Base-by-base conservation (phyloP, 1,284 basidiomycete genomes). In the Ceratobasidium theobromae region DNA sequence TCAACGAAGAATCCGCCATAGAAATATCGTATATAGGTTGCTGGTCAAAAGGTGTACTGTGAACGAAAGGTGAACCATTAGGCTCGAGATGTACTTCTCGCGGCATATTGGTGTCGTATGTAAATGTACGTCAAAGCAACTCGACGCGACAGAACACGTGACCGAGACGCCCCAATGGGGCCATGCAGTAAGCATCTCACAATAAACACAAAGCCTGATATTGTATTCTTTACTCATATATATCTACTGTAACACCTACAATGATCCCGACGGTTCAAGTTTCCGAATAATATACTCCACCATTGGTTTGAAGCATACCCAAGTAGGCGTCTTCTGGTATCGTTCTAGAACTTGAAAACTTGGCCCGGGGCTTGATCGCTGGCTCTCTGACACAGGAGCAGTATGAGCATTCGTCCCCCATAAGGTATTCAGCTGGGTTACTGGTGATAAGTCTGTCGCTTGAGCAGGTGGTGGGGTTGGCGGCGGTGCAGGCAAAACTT, bases 321-420 rank as follows among this genome's bases (percentile, higher is more conserved):
- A 83, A 1, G 87, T 87, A 8, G 84, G 76, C 38, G 89, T 92
- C 71, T 75, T 75, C 72, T 77, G 70, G 73, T 92, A 92, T 67
- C 78, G 76, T 57, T 76, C 73, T 60, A 87, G 74, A 69, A 90
- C 76, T 25, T 72, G 74, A 71, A 85, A 85, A 23, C 52, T 28
- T 11, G 60, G 54, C 27, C 60, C 64, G 16, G 69, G 69, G 58
- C 67, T 58, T 16, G 71, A 67, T 40, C 64, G 69, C 40, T 38
- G 62, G 48, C 71, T 69, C 33, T 72, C 72, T 40, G 67, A 72
- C 53, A 48, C 64, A 66, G 58, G 70, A 45, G 38, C 16, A 4
- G 27, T 41, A 23, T 41, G 30, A 64, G 53, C 68, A 75, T 66
- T 40, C 68, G 70, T 30, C 51, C 67, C 46, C 52, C 70, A 53